These are phyloP conservation scores for Cucurbita argyrosperma DNA, from an alignment of 306 rosid species.

Conservation along the genomic window DNA sequence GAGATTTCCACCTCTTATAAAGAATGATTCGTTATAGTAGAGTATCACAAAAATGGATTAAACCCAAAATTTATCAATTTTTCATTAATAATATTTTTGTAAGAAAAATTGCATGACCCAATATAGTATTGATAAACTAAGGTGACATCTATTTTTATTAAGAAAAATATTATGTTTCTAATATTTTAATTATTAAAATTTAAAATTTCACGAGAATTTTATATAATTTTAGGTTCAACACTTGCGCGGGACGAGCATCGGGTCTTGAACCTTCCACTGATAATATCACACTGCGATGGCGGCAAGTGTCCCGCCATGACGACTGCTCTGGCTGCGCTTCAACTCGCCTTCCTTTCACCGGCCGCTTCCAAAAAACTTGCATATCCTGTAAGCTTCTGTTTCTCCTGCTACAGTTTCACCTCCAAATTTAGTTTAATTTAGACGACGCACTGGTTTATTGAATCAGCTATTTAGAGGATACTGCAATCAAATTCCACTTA, in stretches of 20 bases:
- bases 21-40: fast-evolving
- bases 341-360: background rate
- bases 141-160: too few relatives aligned
- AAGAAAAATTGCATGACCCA: too few relatives aligned
- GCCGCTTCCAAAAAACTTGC: background rate
- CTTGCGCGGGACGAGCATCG: background rate
- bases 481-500: background rate
- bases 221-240: background rate
- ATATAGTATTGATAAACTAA: too few relatives aligned
- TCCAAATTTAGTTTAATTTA: background rate
- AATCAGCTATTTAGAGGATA: background rate
- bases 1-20: too few relatives aligned
- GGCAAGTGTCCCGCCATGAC: background rate
- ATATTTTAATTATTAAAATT: too few relatives aligned
- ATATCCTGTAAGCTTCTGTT: background rate
- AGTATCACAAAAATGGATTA: too few relatives aligned
- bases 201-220: too few relatives aligned
- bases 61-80: too few relatives aligned
- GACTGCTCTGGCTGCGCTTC: background rate
- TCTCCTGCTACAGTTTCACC: background rate
- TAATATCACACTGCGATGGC: background rate
- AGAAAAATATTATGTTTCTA: too few relatives aligned
- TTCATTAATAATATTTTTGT: too few relatives aligned
- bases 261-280: background rate
- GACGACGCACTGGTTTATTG: background rate